Evolutionary conservation across 2,329 filamentous ascomycete genomes (phyloP), one percentile per base, ranked within the genome.

Genomic region (Septoria linicola): DNA sequence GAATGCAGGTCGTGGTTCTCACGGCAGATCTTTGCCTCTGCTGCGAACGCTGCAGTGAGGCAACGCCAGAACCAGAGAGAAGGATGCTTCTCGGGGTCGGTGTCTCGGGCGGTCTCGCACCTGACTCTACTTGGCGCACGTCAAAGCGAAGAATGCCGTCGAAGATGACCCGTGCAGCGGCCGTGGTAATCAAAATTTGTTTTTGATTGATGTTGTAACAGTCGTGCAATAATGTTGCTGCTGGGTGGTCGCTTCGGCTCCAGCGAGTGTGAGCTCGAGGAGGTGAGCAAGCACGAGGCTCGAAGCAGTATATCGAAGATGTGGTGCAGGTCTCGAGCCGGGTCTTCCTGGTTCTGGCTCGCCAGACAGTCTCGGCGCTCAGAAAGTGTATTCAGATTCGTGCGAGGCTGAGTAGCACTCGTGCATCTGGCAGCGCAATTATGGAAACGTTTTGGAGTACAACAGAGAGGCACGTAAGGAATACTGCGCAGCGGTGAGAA

Each of bases 21-120:
- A 17, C 17, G 36, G 36, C 3, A 39, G 36, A 39, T 39, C 36
- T 39, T 39, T 39, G 36, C 36, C 36, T 39, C 23, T 27, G 23
- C 23, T 27, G 23, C 23, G 10, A 27, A 27, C 23, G 23, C 23
- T 10, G 23, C 23, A 27, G 23, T 27, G 10, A 10, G 5, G 10
- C 5, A 5, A 27, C 5, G 5, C 5, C 5, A 27, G 23, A 5
- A 27, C 5, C 23, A 27, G 23, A 27, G 23, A 27, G 23, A 27
- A 27, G 23, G 23, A 27, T 27, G 23, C 5, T 5, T 39, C 36
- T 39, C 36, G 17, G 16, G 36, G 36, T 39, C 36, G 36, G 36
- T 34, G 36, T 39, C 36, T 16, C 11, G 16, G 17, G 16, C 17
- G 13, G 36, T 19, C n/a, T n/a, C 36, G 36, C 16, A 21, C 10